These are phyloP conservation scores for Penicillium atrosanguineum DNA, from an alignment of 495 filamentous ascomycete species.

Conservation along the genomic window DNA sequence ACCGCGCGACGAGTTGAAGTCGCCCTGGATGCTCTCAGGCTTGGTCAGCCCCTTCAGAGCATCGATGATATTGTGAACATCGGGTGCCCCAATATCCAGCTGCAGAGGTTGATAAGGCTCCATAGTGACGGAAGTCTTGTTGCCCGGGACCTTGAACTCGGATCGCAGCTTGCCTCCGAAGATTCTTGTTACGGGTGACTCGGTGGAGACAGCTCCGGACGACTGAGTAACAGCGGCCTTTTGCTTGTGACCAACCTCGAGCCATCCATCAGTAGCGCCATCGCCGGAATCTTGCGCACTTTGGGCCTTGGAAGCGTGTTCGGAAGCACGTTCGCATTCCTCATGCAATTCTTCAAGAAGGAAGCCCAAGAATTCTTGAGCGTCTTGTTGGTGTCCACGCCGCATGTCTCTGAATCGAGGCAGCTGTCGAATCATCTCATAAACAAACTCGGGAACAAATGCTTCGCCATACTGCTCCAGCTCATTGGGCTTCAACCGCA, in stretches of 20 bases:
- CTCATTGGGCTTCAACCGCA: conserved; percentile 74
- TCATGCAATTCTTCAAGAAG: conserved; percentile 90
- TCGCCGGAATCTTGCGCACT: conserved; percentile 38
- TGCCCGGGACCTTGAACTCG: conserved; percentile 80
- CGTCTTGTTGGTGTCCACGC: conserved; percentile 95
- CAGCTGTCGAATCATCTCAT: conserved; percentile 82
- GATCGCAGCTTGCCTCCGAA: conserved; percentile 92
- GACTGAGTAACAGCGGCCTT: conserved; percentile 83
- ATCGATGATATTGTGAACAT: conserved; percentile 88
- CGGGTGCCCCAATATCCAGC: conserved; percentile 82
- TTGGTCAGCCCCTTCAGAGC: conserved; percentile 82
- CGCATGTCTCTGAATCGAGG: conserved; percentile 90
- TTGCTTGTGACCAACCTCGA: conserved; percentile 92
- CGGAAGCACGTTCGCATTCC: conserved; percentile 79
- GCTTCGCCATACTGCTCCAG: conserved; percentile 88
- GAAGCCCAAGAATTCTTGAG: conserved; percentile 95
- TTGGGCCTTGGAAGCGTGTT: conserved; percentile 45
- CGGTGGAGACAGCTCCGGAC: conserved; percentile 67
- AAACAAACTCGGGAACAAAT: conserved; percentile 93
- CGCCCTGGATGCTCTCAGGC: conserved; percentile 79
- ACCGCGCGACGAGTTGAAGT: conserved; percentile 80
- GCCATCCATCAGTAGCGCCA: conserved; percentile 62
- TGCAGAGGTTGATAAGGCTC: conserved; percentile 94
- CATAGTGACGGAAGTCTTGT: conserved; percentile 84
- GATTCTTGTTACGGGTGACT: conserved; percentile 88